Evolutionary conservation across 2,329 filamentous ascomycete species (phyloP), one percentile per base, ranked within the genome.

Genomic region (Colletotrichum karsti): DNA sequence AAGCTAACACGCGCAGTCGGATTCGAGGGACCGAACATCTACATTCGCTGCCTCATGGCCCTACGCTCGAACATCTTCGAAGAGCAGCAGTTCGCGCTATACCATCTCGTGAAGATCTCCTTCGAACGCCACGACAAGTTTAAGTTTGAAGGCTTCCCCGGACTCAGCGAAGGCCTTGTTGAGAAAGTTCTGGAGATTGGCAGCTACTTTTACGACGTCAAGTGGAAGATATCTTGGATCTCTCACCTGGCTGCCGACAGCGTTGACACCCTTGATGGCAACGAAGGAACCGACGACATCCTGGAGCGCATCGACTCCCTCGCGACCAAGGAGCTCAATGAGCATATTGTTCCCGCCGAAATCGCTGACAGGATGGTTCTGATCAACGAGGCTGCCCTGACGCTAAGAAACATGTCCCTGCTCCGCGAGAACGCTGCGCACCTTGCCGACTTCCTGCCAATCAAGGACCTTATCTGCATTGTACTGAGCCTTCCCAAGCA

Each of bases 371-470:
- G 87, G 44, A 84, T 98, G 68, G 88, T 92, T 12, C 88, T 93
- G 71, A 87, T 97, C 69, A 95, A 92, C 24, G 95, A 98, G 79
- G 94, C 96, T 2, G 91, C 92, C 20, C 83, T 98, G 51, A 95
- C 97, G 18, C 85, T 98, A 46, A 90, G 96, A 57, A 99, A 99
- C 78, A 98, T 99, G 94, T 91, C 95, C n/a, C 93, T 97, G 79
- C 84, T 98, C 20, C 89, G 91, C 22, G 94, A 97, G 70, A 99
- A 99, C 76, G 95, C 95, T 0, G 82, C 87, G 24, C 96, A 94
- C 77, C 87, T 97, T 74, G 88, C 93, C 5, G 90, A 92, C 24
- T 90, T 95, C 68, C 39, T 71, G 18, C 86, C 94, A 1, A 83
- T 97, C 41, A 91, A 92, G 75, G 95, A 98, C 74, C 87, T 97